Evolutionary conservation across 495 filamentous ascomycete species (phyloP).

Genomic region (Trichocladium uniseriatum): DNA sequence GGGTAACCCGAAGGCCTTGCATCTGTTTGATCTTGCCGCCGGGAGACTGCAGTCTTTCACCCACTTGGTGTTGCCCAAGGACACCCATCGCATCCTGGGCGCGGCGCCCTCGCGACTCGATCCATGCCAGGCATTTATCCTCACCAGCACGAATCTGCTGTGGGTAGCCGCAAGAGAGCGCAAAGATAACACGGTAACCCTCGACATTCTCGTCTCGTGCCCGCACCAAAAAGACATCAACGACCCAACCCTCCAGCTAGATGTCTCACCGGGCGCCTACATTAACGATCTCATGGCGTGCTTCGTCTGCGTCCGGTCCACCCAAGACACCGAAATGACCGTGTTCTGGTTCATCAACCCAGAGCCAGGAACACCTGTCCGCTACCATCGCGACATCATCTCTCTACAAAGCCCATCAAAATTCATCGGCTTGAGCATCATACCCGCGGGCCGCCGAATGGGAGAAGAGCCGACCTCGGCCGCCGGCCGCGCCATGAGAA

Average conservation of each 20-base stretch:
- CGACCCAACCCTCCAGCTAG: constrained; percentile 28
- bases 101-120: constrained; percentile 39
- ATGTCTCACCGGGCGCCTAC: constrained; percentile 20
- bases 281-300: constrained; percentile 15
- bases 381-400: constrained; percentile 18
- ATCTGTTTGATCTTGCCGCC: constrained; percentile 14
- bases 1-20: constrained; percentile 10
- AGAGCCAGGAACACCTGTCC: constrained; percentile 9
- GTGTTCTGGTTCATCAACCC: constrained; percentile 25
- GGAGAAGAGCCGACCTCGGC: neutral
- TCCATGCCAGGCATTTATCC: constrained; percentile 44
- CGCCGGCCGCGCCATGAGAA: constrained; percentile 1
- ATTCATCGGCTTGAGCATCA: constrained; percentile 15
- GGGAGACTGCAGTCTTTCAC: constrained; percentile 5
- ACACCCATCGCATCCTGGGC: constrained; percentile 42
- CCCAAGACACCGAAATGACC: constrained; percentile 12
- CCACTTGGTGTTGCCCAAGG: constrained; percentile 5
- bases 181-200: constrained; percentile 9
- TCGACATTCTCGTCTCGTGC: constrained; percentile 29
- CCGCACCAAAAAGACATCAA: constrained; percentile 37
- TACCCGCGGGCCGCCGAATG: constrained; percentile 12
- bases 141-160: constrained; percentile 39
- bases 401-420: constrained; percentile 6
- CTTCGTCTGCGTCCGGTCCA: constrained; percentile 22
- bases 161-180: constrained; percentile 21